phyloP scores from a whole-genome alignment of 2,329 filamentous ascomycete genomes.

The Talaromyces sp. region DNA sequence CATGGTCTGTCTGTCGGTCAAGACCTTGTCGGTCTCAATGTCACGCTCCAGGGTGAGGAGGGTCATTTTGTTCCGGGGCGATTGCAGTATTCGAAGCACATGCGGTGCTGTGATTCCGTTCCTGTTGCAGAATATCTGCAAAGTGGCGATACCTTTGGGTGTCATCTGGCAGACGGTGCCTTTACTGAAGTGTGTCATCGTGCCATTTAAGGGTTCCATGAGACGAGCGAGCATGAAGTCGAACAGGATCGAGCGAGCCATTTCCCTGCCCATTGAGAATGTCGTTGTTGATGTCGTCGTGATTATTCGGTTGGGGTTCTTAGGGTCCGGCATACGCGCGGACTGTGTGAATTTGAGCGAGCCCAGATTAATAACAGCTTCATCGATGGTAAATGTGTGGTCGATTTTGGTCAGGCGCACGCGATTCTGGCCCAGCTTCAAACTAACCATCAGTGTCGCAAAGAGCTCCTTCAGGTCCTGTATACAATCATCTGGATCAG shows the following conservation, averaged over 20 bases:
- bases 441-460: slow-evolving; percentile 87
- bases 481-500: slow-evolving; percentile 42
- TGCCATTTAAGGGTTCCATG: slow-evolving; percentile 89
- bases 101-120: slow-evolving; percentile 95
- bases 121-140: slow-evolving; percentile 85
- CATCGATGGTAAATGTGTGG: slow-evolving; percentile 91
- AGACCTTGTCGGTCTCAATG: slow-evolving; percentile 74
- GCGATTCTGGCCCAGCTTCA: slow-evolving; percentile 81
- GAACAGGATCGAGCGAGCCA: slow-evolving; percentile 92
- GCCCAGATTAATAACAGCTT: slow-evolving; percentile 95
- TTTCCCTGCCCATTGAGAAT: slow-evolving; percentile 98
- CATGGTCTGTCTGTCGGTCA: slow-evolving; percentile 78
- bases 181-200: slow-evolving; percentile 77
- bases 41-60: slow-evolving; percentile 88
- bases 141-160: slow-evolving; percentile 83
- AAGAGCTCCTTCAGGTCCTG: slow-evolving; percentile 99
- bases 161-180: slow-evolving; percentile 92
- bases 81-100: slow-evolving; percentile 75
- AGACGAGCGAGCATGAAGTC: slow-evolving; percentile 90
- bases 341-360: slow-evolving; percentile 98
- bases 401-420: slow-evolving; percentile 86
- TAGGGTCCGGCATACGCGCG: slow-evolving; percentile 96
- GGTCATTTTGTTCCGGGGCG: slow-evolving; percentile 69
- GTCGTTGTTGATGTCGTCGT: slow-evolving; percentile 97
- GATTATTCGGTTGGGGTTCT: slow-evolving; percentile 89